Evolutionary conservation across 768 basidiomycete genomes (phyloP).

Genomic region (Lyophyllum decastes): DNA sequence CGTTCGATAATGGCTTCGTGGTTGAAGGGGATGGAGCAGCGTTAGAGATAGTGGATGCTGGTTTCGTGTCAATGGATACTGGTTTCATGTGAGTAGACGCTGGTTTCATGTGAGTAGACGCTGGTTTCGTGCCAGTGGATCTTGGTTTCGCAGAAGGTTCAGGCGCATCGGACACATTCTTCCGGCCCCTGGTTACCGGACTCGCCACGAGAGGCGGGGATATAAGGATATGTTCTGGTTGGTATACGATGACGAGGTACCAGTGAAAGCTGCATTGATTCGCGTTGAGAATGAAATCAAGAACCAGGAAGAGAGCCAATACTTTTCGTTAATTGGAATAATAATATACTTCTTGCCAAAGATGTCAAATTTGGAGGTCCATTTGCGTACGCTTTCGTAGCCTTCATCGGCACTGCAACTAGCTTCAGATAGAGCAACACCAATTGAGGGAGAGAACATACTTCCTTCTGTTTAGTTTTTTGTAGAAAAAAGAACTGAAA

Average conservation of each 20-base stretch:
- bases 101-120: neutral
- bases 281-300: neutral
- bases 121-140: neutral
- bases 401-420: conserved; percentile 53
- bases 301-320: conserved; percentile 21
- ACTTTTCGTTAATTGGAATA: conserved; percentile 98
- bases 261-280: conserved; percentile 74
- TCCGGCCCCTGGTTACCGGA: conserved; percentile 12
- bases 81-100: neutral
- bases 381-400: conserved; percentile 87
- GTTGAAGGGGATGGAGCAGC: neutral
- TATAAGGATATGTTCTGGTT: conserved; percentile 67
- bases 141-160: conserved; percentile 1
- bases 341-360: conserved; percentile 93
- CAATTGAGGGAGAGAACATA: conserved; percentile 27
- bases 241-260: conserved; percentile 94
- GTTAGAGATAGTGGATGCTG: neutral
- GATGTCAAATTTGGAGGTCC: conserved; percentile 88
- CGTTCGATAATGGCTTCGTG: conserved; percentile 1
- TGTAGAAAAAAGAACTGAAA: conserved; percentile 98
- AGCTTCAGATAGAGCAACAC: conserved; percentile 4
- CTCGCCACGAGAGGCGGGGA: conserved; percentile 29
- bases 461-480: conserved; percentile 81
- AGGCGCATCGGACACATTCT: neutral
- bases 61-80: neutral